Evolutionary conservation across 2,329 filamentous ascomycete species (phyloP).

Genomic region (Cordyceps cicadae): DNA sequence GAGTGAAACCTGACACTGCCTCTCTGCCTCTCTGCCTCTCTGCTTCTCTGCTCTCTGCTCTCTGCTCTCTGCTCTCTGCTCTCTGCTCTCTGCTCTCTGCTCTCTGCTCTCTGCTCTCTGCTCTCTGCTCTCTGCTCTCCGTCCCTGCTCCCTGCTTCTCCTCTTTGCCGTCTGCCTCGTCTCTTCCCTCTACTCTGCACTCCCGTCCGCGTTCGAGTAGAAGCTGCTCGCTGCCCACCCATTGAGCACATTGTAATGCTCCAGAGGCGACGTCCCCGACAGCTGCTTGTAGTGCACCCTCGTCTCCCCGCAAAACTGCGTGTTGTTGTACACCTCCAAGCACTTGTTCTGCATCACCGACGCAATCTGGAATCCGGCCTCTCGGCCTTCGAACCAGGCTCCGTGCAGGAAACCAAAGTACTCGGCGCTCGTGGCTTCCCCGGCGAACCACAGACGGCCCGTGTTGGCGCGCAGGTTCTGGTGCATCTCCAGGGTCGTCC

Average conservation of each 20-base stretch:
- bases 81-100: too few species aligned
- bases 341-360: slow-evolving; percentile 20
- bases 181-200: not conserved
- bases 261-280: slow-evolving; percentile 25
- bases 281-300: slow-evolving; percentile 17
- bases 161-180: too few species aligned
- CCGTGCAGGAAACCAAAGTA: slow-evolving; percentile 62
- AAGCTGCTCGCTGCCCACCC: slow-evolving; percentile 32
- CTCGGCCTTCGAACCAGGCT: slow-evolving; percentile 48
- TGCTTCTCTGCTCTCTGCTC: not conserved
- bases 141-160: too few species aligned
- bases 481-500: slow-evolving; percentile 55
- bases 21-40: not conserved
- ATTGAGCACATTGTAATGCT: slow-evolving; percentile 26
- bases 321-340: slow-evolving; percentile 10
- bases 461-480: slow-evolving; percentile 61
- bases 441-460: slow-evolving; percentile 54
- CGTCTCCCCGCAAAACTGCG: slow-evolving; percentile 13
- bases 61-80: too few species aligned
- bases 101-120: too few species aligned
- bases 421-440: slow-evolving; percentile 53
- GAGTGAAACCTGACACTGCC: too few species aligned
- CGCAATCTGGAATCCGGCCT: slow-evolving; percentile 37
- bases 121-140: too few species aligned
- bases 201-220: not conserved